Evolutionary conservation across 2,329 filamentous ascomycete genomes (phyloP), one percentile per base, ranked within the genome.

Genomic region (Penicillium vulpinum): DNA sequence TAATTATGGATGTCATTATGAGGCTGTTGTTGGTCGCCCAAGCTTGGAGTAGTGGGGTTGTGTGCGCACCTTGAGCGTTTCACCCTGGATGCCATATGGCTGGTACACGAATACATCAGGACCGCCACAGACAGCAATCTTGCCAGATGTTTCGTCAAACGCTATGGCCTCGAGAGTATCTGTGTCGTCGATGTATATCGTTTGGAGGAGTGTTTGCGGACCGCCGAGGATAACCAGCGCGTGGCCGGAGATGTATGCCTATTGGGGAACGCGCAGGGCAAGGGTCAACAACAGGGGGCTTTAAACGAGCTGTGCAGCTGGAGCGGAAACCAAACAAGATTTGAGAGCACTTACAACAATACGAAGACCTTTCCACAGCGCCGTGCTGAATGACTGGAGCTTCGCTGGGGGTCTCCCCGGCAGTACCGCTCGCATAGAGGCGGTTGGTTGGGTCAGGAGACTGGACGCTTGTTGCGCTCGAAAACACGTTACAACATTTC

Each of bases 231-330:
- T 88, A 51, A 94, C 86, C 62, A 97, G 85, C 60, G 91, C 91
- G 75, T 88, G 90, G 68, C 93, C 93, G 58, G 90, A 94, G 63
- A 97, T 89, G 77, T 97, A 99, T 50, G 86, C 85, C 91, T 95
- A 68, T 29, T 43, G 41, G 54, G 22, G 48, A 46, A 57, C 29
- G 54, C 56, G 61, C 61, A 50, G 47, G 48, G 36, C 56, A 36
- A 41, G 38, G 52, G 50, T 62, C 36, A 54, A 51, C 62, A 36
- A 64, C 45, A 55, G 51, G 39, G 29, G 45, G 11, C 15, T 51
- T 46, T 35, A 33, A 29, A n/a, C 26, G 3, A 43, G 29, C n/a
- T 5, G 21, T 5, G 46, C 35, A 36, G 46, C 44, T 41, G 31
- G n/a, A 36, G 61, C 5, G 21, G 4, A 22, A 24, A 21, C 21